Evolutionary conservation across 2,329 filamentous ascomycete genomes (phyloP).

Genomic region (Boeremia lycopersici): DNA sequence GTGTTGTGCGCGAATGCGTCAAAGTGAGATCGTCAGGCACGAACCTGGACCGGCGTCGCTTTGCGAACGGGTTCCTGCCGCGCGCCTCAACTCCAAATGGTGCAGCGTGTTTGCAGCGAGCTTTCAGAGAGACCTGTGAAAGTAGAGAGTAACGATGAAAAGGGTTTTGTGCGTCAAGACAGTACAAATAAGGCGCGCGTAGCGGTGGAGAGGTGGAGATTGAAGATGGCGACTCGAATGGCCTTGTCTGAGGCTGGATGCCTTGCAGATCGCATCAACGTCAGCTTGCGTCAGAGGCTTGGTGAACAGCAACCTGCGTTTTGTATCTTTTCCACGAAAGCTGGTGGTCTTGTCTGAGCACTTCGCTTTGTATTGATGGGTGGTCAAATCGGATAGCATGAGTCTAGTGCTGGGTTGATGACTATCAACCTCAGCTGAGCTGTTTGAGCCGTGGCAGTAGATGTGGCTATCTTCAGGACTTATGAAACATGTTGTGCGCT

Average conservation of each 20-base stretch:
- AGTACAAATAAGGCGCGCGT: background rate
- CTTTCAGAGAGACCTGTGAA: background rate
- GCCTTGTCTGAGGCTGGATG: constrained; percentile 13
- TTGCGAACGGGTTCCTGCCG: background rate
- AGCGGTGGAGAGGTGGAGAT: background rate
- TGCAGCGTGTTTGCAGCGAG: background rate
- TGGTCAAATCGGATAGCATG: background rate
- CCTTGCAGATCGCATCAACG: constrained; percentile 16
- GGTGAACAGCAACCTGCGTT: background rate
- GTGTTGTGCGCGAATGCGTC: background rate
- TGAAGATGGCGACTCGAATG: background rate
- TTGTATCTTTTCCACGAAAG: background rate
- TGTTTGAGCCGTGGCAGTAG: background rate
- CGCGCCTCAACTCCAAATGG: background rate
- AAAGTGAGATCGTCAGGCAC: background rate
- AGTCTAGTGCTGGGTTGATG: background rate
- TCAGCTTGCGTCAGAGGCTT: constrained; percentile 7
- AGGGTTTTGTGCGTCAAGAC: background rate
- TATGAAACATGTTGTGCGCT: background rate
- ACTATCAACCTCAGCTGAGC: background rate
- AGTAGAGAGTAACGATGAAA: background rate
- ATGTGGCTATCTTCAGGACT: background rate
- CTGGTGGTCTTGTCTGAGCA: constrained; percentile 1
- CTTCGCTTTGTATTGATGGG: background rate
- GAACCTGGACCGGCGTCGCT: background rate